These are phyloP conservation scores for Nakazawaea peltata DNA, from an alignment of 805 yeast genomes.

Conservation along the genomic window DNA sequence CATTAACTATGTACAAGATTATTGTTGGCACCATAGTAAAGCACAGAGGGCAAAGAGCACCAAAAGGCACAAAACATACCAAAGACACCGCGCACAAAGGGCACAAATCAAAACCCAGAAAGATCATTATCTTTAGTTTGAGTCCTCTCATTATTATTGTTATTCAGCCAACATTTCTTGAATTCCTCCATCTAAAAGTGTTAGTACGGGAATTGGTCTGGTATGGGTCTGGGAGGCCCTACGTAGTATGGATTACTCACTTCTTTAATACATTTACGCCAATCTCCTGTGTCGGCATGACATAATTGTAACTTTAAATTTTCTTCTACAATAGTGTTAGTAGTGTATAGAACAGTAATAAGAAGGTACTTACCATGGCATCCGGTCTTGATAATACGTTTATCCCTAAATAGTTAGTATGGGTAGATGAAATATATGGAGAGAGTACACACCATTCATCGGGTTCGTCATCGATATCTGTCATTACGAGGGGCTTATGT, in stretches of 20 bases:
- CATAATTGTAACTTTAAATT: constrained; percentile 65
- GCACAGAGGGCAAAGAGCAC: too few relatives aligned
- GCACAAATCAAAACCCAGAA: constrained; percentile 16
- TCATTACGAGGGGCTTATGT: too few relatives aligned
- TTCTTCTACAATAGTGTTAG: constrained; percentile 37
- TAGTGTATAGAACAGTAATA: constrained; percentile 7
- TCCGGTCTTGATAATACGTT: constrained; percentile 66
- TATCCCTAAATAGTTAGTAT: constrained; percentile 38
- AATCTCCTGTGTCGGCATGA: constrained; percentile 74
- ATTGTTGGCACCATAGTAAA: background rate
- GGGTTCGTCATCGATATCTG: constrained; percentile 51
- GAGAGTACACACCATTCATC: constrained; percentile 51
- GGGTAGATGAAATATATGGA: background rate
- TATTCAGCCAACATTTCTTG: constrained; percentile 32
- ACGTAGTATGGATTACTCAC: constrained; percentile 34
- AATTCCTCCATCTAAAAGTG: constrained; percentile 30
- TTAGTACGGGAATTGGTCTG: background rate
- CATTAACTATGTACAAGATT: background rate
- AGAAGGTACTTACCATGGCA: constrained; percentile 41
- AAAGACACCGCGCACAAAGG: background rate
- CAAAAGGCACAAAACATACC: background rate
- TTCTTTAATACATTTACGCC: constrained; percentile 67
- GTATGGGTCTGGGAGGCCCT: too few relatives aligned
- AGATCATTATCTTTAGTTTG: constrained; percentile 26
- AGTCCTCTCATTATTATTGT: constrained; percentile 30